A percentile compares a stretch with the other conserved stretches of the same genome.
phyloP scores from a whole-genome alignment of 208 protist genomes.

The Jaenimonas drosophilae region DNA sequence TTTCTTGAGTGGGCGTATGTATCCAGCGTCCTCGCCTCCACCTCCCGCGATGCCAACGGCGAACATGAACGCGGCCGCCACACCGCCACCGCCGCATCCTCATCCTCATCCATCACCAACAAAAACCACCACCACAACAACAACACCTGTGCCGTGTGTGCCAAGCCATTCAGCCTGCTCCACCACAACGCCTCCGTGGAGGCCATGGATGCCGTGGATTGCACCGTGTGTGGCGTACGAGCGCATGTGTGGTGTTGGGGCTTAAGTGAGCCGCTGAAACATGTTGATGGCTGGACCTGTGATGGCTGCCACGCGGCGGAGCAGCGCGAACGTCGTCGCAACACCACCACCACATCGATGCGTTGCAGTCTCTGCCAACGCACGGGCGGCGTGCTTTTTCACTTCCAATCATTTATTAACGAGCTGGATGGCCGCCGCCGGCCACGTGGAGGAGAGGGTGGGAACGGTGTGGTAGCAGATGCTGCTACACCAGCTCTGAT shows the following conservation, averaged over 20 bases:
- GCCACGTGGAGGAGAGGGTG: not conserved
- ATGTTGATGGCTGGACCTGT: slow-evolving; percentile 35
- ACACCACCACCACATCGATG: too few relatives aligned
- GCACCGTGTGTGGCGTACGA: slow-evolving; percentile 29
- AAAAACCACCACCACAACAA: slow-evolving; percentile 3
- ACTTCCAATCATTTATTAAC: slow-evolving; percentile 11
- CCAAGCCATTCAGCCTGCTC: slow-evolving; percentile 2
- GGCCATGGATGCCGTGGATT: slow-evolving; percentile 14
- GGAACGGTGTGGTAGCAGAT: too few relatives aligned
- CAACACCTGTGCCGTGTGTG: slow-evolving; percentile 1
- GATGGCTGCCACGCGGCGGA: slow-evolving; percentile 30
- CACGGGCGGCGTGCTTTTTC: slow-evolving; percentile 45
- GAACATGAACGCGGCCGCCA: not conserved
- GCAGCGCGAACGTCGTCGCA: slow-evolving; percentile 15
- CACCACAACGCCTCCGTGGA: slow-evolving; percentile 4
- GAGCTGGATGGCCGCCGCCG: not conserved
- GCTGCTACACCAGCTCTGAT: too few relatives aligned
- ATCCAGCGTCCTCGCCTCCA: slow-evolving; percentile 13
- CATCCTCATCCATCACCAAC: not conserved
- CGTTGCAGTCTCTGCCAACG: slow-evolving; percentile 42
- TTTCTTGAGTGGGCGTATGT: slow-evolving; percentile 61
- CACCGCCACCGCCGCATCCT: not conserved
- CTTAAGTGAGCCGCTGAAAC: slow-evolving; percentile 23
- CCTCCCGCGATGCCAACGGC: not conserved
- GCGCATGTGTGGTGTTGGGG: slow-evolving; percentile 61